Evolutionary conservation across 164 flowering plant species (phyloP).

Genomic region (Paratinospora sagittata): DNA sequence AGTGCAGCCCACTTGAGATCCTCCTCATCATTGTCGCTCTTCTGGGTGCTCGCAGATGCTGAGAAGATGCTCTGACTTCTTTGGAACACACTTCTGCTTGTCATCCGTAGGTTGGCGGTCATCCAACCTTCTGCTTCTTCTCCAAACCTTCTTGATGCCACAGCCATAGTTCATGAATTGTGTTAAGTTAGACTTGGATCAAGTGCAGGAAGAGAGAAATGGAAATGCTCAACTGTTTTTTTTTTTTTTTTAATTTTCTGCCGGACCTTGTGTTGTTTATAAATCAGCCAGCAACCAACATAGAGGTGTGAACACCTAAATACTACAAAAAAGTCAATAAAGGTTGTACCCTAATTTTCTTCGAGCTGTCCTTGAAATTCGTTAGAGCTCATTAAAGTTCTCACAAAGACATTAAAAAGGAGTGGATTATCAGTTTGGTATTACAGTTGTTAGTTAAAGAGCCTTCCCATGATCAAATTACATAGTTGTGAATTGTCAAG

Average conservation of each 20-base stretch:
- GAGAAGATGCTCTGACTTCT: constrained; percentile 20
- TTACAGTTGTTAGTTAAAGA: too few relatives aligned
- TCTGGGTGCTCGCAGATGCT: constrained; percentile 10
- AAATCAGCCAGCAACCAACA: neutral
- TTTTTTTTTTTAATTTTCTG: neutral
- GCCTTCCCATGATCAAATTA: too few relatives aligned
- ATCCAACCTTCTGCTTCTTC: constrained; percentile 10
- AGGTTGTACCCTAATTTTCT: neutral
- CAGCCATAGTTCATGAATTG: constrained; percentile 12
- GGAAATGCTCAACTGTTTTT: neutral
- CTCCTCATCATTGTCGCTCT: constrained; percentile 44
- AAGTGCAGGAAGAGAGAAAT: neutral
- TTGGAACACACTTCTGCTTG: constrained; percentile 20
- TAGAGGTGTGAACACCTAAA: too few relatives aligned
- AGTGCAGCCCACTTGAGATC: constrained; percentile 68
- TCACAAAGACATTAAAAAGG: neutral
- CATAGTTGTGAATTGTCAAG: neutral
- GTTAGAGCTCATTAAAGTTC: neutral
- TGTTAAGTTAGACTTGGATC: neutral
- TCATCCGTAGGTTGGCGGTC: constrained; percentile 9
- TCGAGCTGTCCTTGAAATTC: neutral
- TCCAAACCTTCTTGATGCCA: constrained; percentile 11
- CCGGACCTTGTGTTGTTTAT: neutral
- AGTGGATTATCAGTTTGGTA: neutral
- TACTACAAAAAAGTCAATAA: neutral